These are phyloP conservation scores for Aquanectria penicillioides DNA, from an alignment of 2,329 filamentous ascomycete species.

Conservation along the genomic window DNA sequence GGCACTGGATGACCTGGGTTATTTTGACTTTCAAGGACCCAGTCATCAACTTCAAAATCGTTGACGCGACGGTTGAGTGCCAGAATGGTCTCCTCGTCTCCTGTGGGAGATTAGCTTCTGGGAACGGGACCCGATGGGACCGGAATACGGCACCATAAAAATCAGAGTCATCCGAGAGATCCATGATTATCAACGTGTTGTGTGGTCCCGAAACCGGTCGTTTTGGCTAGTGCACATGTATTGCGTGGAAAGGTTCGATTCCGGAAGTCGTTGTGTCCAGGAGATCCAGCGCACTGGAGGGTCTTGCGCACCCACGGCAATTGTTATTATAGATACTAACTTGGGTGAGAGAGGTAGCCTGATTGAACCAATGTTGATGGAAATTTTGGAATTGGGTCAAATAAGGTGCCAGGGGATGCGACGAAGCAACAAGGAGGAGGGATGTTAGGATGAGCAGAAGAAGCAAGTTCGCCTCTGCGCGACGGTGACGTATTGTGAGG, in stretches of 20 bases:
- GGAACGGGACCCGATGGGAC: not conserved
- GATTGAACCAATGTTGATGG: not conserved
- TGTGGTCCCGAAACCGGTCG: too few species aligned
- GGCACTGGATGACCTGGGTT: slow-evolving; percentile 42
- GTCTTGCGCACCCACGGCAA: too few species aligned
- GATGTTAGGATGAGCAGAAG: slow-evolving; percentile 4
- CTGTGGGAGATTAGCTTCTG: slow-evolving; percentile 51
- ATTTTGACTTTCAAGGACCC: slow-evolving; percentile 46
- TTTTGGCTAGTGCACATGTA: too few species aligned
- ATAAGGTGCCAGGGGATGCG: not conserved
- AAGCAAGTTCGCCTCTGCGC: slow-evolving; percentile 15
- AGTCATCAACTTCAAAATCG: slow-evolving; percentile 60
- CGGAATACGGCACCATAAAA: slow-evolving; percentile 60
- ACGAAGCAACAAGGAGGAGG: not conserved
- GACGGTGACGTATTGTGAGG: slow-evolving; percentile 2
- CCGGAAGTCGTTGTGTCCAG: too few species aligned
- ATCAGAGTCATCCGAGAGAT: slow-evolving; percentile 60
- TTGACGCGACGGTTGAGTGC: slow-evolving; percentile 60
- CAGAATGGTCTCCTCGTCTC: slow-evolving; percentile 60
- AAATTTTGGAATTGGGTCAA: not conserved
- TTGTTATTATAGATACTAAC: too few species aligned
- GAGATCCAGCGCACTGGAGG: too few species aligned
- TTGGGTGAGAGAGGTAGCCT: too few species aligned
- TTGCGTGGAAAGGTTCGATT: too few species aligned
- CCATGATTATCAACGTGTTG: too few species aligned